phyloP scores from a whole-genome alignment of 2,329 filamentous ascomycete genomes.

The Talaromyces pinophilus region DNA sequence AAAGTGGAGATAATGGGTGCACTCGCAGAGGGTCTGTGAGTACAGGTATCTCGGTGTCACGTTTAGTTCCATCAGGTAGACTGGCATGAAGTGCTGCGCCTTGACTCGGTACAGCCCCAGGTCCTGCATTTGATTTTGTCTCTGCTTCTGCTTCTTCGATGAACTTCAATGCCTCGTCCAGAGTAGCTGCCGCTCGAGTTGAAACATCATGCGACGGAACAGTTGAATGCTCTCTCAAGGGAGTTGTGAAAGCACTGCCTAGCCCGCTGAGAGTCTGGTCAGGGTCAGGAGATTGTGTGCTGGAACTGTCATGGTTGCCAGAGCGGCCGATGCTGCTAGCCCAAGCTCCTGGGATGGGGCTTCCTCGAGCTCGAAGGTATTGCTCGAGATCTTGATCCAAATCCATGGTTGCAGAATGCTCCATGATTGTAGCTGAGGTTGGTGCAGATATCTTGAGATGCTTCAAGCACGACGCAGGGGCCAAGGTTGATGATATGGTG shows the following conservation, averaged over 20 bases:
- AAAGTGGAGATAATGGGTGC: conserved; percentile 29
- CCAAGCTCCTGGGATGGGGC: conserved; percentile 16
- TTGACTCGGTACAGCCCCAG: not conserved
- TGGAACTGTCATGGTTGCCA: not conserved
- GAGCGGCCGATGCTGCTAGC: not conserved
- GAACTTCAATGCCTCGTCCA: conserved; percentile 2
- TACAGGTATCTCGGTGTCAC: not conserved
- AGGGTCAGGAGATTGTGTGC: conserved; percentile 1
- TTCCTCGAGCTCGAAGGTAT: conserved; percentile 17
- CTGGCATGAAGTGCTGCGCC: too few species aligned
- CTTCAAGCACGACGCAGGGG: conserved; percentile 2
- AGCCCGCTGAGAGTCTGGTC: conserved; percentile 6
- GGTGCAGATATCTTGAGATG: not conserved
- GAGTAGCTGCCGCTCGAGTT: conserved; percentile 1
- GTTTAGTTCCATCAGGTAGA: not conserved
- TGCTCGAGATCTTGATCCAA: conserved; percentile 2
- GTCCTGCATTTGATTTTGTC: not conserved
- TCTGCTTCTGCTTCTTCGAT: conserved; percentile 2
- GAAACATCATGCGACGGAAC: not conserved
- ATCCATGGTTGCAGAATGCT: not conserved
- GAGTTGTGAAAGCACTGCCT: conserved; percentile 5
- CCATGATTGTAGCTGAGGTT: conserved; percentile 10
- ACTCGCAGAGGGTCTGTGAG: not conserved
- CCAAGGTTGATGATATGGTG: not conserved
- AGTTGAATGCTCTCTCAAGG: conserved; percentile 12